Percentiles rank a stretch among this genome's conserved stretches.
Conservation (phyloP, 257 asterid species). For the Fraxinus americana region DNA sequence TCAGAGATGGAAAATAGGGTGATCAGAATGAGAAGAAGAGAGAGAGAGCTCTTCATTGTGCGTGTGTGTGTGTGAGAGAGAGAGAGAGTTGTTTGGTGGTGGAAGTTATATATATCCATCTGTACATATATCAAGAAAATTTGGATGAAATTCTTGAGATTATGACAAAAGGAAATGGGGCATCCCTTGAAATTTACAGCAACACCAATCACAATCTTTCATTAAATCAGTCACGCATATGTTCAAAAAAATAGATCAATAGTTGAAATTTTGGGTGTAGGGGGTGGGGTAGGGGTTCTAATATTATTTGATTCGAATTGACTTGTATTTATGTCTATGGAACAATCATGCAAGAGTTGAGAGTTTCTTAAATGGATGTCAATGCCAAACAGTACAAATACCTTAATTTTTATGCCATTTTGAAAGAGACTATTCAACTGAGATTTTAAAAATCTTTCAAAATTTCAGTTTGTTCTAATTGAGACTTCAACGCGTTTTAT, state of each 20-base stretch:
- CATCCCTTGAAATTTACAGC: neutral
- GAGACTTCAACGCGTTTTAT: no score
- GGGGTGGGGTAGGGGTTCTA: neutral
- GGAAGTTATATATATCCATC: neutral
- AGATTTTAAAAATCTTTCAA: no score
- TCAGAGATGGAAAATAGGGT: conserved; percentile 11
- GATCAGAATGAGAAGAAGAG: conserved; percentile 11
- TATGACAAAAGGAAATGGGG: neutral
- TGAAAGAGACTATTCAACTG: no score
- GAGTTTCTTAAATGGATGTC: neutral
- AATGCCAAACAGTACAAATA: neutral
- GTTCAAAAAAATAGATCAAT: neutral
- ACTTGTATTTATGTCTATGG: neutral
- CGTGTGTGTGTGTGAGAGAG: neutral
- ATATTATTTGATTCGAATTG: neutral
- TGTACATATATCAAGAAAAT: neutral
- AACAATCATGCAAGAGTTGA: neutral
- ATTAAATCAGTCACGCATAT: neutral
- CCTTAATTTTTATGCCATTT: no score
- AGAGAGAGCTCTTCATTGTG: conserved; percentile 33
- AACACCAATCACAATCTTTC: neutral
- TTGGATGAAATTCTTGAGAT: neutral
- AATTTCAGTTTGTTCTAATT: no score
- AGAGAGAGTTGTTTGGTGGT: neutral
- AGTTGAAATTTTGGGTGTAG: neutral